Base-by-base conservation (phyloP, 768 basidiomycete genomes). In the Filobasidium wieringae region DNA sequence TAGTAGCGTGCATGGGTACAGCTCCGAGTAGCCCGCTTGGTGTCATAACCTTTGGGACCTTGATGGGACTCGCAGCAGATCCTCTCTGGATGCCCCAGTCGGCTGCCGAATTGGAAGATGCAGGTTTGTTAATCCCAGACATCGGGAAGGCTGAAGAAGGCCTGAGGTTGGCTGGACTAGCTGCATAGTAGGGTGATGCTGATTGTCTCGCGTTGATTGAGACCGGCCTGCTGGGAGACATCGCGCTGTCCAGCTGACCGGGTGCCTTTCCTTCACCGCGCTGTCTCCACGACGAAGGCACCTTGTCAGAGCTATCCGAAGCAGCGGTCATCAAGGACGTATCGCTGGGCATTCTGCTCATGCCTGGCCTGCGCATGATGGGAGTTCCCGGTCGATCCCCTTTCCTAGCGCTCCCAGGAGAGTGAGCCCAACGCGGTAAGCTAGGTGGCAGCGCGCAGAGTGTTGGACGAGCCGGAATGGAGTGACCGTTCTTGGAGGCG, bases 391-490 rank as follows among this genome's bases (percentile, higher is more conserved):
- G 7, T 15, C 14, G 15, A 2, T 33, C 31, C 17, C n/a, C 24
- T 17, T 36, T 39, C n/a, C n/a, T n/a, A n/a, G n/a, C n/a, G n/a
- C n/a, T n/a, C n/a, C n/a, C n/a, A n/a, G n/a, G n/a, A n/a, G n/a
- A n/a, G 27, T 45, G 33, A 17, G 40, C 29, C 40, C 27, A 30
- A 27, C 30, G 26, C 17, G 54, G 39, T 9, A 55, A 19, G 26
- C 17, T 41, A 19, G 54, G 54, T 4, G 54, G 54, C 22, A 55
- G 19, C n/a, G 54, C 54, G 31, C 54, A 55, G 39, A 55, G 39
- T 2, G 39, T 55, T 8, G 54, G 54, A 5, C 37, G 14, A 14
- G 40, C 11, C 17, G 54, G 54, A n/a, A 55, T 26, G 39, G 19
- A 22, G 54, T 26, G 54, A 3, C 37, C 24, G 29, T 55, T 39